A percentile compares a stretch with the other conserved stretches of the same genome.
Evolutionary conservation across 139 green algal species (phyloP).

Genomic region (Coccomyxa sp.): DNA sequence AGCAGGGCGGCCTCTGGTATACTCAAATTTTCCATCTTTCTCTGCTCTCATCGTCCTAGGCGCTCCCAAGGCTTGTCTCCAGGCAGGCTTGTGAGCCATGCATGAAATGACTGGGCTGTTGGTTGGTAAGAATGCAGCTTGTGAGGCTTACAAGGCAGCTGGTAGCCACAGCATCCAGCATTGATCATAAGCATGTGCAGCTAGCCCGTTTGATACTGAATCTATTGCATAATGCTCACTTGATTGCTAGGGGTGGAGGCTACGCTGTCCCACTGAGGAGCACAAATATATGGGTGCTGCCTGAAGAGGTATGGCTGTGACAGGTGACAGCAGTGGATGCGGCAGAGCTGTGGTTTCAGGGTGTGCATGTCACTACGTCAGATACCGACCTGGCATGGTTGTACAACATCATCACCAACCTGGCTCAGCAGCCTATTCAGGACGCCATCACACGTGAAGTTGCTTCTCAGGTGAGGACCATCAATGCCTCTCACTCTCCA

Average conservation of each 20-base stretch:
- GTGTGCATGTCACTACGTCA: not conserved
- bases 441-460: constrained; percentile 14
- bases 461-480: not conserved
- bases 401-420: constrained; percentile 10
- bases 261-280: not conserved
- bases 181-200: not conserved
- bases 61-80: not conserved
- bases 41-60: not conserved
- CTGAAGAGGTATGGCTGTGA: not conserved
- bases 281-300: not conserved
- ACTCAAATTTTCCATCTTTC: not conserved
- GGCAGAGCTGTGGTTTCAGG: constrained; percentile 14
- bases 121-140: not conserved
- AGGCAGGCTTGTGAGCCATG: not conserved
- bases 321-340: constrained; percentile 1
- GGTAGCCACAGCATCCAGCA: not conserved
- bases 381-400: constrained; percentile 16
- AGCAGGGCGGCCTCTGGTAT: not conserved
- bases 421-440: constrained; percentile 3
- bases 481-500: no score
- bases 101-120: not conserved
- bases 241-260: not conserved
- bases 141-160: not conserved
- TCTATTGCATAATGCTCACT: not conserved
- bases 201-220: not conserved